Evolutionary conservation across 2,329 filamentous ascomycete genomes (phyloP).

Genomic region (Ophiostoma montium): DNA sequence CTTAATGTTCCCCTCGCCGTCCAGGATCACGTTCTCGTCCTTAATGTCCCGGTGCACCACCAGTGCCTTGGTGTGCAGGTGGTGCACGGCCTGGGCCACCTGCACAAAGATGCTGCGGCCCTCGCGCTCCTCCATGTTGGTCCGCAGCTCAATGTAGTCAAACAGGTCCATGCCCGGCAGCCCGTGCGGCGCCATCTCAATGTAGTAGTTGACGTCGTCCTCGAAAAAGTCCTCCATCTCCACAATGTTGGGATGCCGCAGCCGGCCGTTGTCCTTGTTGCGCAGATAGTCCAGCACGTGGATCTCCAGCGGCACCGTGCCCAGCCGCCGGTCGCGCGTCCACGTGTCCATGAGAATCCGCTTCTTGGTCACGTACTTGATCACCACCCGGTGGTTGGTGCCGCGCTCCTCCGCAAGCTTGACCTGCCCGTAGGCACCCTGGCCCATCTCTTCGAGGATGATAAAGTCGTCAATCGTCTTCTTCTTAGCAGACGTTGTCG

Average conservation of each 20-base stretch:
- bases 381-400: constrained; percentile 68
- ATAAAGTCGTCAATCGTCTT: constrained; percentile 82
- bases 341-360: constrained; percentile 96
- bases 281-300: constrained; percentile 91
- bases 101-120: constrained; percentile 92
- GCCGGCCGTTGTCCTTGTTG: constrained; percentile 37
- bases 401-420: constrained; percentile 84
- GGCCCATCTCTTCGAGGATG: constrained; percentile 95
- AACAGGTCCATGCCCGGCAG: constrained; percentile 97
- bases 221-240: constrained; percentile 64
- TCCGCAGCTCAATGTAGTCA: constrained; percentile 92
- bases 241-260: constrained; percentile 54
- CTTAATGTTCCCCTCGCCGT: constrained; percentile 91
- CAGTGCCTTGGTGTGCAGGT: constrained; percentile 76
- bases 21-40: constrained; percentile 92
- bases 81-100: constrained; percentile 77
- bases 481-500: constrained; percentile 33
- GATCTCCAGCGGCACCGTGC: constrained; percentile 91
- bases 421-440: constrained; percentile 94
- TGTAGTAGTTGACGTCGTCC: constrained; percentile 90
- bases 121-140: constrained; percentile 92
- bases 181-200: constrained; percentile 93
- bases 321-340: constrained; percentile 84
- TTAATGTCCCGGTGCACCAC: constrained; percentile 98
- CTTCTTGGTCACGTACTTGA: constrained; percentile 96